phyloP scores from a whole-genome alignment of 2,329 filamentous ascomycete species.

The Colletotrichum euphorbiae region DNA sequence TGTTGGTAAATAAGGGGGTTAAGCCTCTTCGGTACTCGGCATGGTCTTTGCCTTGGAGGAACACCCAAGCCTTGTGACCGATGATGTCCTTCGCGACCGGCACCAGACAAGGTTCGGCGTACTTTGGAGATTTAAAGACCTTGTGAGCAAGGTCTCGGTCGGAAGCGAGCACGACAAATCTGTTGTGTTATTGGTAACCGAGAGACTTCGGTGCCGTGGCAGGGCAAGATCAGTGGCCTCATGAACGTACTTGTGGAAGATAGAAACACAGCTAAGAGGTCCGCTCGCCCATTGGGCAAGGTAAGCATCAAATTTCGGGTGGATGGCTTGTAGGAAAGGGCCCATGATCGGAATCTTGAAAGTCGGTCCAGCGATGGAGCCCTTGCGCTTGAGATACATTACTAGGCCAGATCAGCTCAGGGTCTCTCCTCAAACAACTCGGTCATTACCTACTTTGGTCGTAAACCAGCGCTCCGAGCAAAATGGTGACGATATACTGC shows the following conservation, averaged over 20 bases:
- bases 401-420: slow-evolving; percentile 52
- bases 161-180: slow-evolving; percentile 83
- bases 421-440: fast-evolving
- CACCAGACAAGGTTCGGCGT: slow-evolving; percentile 82
- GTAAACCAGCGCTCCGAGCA: slow-evolving; percentile 51
- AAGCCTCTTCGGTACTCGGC: slow-evolving; percentile 83
- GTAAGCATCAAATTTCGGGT: slow-evolving; percentile 80
- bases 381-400: slow-evolving; percentile 71
- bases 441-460: slow-evolving; percentile 49
- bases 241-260: slow-evolving; percentile 80
- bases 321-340: slow-evolving; percentile 79
- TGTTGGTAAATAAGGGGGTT: slow-evolving; percentile 79
- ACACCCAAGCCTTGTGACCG: slow-evolving; percentile 80
- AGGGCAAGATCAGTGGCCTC: neutral
- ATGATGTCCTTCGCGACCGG: slow-evolving; percentile 81
- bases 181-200: slow-evolving; percentile 45
- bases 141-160: slow-evolving; percentile 84
- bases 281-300: slow-evolving; percentile 82
- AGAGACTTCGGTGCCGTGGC: neutral
- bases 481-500: slow-evolving; percentile 48
- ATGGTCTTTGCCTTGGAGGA: slow-evolving; percentile 80
- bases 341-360: slow-evolving; percentile 79
- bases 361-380: slow-evolving; percentile 70
- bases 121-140: slow-evolving; percentile 82
- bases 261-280: slow-evolving; percentile 83